Conservation (phyloP, 2,329 filamentous ascomycete species). For the Zalaria obscura region DNA sequence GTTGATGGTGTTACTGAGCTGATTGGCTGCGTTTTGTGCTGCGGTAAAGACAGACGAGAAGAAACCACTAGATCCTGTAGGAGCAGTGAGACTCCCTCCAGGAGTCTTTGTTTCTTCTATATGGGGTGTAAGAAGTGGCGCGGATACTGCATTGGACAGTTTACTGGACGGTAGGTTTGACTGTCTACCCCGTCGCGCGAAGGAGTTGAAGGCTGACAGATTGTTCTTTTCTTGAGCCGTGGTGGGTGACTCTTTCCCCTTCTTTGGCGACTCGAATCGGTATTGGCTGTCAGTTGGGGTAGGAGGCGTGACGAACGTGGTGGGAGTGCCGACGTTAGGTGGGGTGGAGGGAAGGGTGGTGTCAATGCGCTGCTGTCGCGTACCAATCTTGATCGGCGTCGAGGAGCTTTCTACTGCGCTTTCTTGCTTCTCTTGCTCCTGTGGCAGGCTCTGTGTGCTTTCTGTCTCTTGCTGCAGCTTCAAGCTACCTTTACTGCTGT, state of each 20-base stretch:
- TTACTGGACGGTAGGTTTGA: slow-evolving; percentile 48
- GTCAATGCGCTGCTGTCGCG: slow-evolving; percentile 16
- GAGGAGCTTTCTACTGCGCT: neutral
- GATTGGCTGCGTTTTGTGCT: slow-evolving; percentile 79
- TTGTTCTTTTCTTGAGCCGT: neutral
- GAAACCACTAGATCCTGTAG: slow-evolving; percentile 47
- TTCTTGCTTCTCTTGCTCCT: neutral
- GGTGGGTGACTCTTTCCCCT: slow-evolving; percentile 22
- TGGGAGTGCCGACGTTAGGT: slow-evolving; percentile 30
- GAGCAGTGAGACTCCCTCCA: slow-evolving; percentile 36
- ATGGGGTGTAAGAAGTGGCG: slow-evolving; percentile 58
- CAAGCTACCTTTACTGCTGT: slow-evolving; percentile 18
- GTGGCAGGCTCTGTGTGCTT: neutral
- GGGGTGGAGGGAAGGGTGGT: slow-evolving; percentile 27
- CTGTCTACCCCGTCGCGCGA: slow-evolving; percentile 2
- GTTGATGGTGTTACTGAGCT: slow-evolving; percentile 58
- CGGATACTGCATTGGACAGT: slow-evolving; percentile 60
- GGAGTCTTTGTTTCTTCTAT: slow-evolving; percentile 53
- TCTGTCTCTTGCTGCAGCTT: slow-evolving; percentile 8
- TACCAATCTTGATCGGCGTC: slow-evolving; percentile 11
- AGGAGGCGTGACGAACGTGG: slow-evolving; percentile 49
- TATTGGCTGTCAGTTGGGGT: slow-evolving; percentile 38
- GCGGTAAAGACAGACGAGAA: slow-evolving; percentile 89
- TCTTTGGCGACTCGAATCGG: slow-evolving; percentile 7
- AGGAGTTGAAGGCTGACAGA: neutral